Evolutionary conservation across 257 asterid species (phyloP), one percentile per base, ranked within the genome.

Genomic region (Nicotiana sylvestris): DNA sequence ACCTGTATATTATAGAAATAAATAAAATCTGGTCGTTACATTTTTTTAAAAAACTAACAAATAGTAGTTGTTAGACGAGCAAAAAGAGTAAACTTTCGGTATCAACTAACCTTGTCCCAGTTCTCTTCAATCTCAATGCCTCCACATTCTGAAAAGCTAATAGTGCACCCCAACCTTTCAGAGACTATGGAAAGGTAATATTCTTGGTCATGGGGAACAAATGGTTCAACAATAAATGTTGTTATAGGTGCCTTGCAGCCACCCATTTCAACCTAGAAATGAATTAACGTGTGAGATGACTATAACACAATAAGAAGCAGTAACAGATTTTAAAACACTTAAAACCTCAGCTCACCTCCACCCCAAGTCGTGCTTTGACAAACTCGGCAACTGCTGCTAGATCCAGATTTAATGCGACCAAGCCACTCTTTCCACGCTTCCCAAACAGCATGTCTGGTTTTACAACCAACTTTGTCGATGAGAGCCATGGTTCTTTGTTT

Each of bases 401-500:
- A 87, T 93, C 95, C 83, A 91, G 83, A 78, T 95, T 91, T 85
- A 95, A 89, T 66, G 97, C 95, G 37, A 95, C 98, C 90, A 95
- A 88, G 58, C 98, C 97, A 82, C 98, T 95, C 92, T 95, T 95
- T 80, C 98, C 98, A 80, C 97, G 97, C 86, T 94, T 95, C 60
- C 98, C 98, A 64, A 95, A 95, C 86, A 95, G 87, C 98, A 95
- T 95, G 87, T 95, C 98, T 46, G 97, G 98, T 77, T 95, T 95
- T 53, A 95, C 96, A 82, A 95, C 98, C 93, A 95, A 76, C 88
- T 89, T 93, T 11, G 97, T 91, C 65, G 97, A 95, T 21, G 98
- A 95, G 25, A 95, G 88, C 98, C 98, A 95, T 82, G 95, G 89
- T 78, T 95, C 98, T 83, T 89, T 80, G 90, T 95, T 88, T 35